A percentile compares a stretch with the other conserved stretches of the same genome.
Conservation (phyloP, 306 rosid species). For the Citrullus colocynthis region DNA sequence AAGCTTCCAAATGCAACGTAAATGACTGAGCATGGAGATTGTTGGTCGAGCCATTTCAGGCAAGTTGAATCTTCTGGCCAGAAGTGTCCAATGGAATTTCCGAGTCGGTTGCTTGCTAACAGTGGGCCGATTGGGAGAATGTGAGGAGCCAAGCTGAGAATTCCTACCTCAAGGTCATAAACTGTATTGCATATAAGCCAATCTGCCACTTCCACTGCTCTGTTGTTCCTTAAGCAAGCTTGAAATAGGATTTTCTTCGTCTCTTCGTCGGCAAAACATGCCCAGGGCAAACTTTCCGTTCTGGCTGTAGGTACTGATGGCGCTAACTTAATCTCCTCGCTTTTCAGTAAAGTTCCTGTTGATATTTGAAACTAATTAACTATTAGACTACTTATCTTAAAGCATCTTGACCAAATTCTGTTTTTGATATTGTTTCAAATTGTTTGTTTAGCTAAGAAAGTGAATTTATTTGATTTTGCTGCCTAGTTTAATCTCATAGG, state of each 20-base stretch:
- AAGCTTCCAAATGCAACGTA: slow-evolving; percentile 69
- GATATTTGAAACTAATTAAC: neutral
- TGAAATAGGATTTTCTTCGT: slow-evolving; percentile 39
- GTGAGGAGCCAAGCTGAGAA: slow-evolving; percentile 32
- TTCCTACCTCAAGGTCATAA: slow-evolving; percentile 36
- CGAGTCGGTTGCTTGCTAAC: slow-evolving; percentile 25
- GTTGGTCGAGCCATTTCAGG: slow-evolving; percentile 53
- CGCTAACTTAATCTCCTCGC: slow-evolving; percentile 32
- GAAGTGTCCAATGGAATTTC: slow-evolving; percentile 28
- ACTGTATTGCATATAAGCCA: slow-evolving; percentile 56
- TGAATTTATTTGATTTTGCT: no score
- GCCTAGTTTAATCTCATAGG: no score
- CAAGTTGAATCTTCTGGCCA: slow-evolving; percentile 39
- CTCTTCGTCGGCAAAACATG: slow-evolving; percentile 24
- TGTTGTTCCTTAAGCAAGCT: slow-evolving; percentile 25
- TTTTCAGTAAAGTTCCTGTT: slow-evolving; percentile 30
- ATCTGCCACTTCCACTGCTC: slow-evolving; percentile 19
- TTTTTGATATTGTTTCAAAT: no score
- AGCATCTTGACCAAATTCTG: no score
- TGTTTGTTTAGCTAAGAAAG: no score
- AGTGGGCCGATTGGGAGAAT: slow-evolving; percentile 55
- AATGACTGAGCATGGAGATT: slow-evolving; percentile 35
- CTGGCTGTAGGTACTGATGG: slow-evolving; percentile 31
- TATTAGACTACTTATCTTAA: no score
- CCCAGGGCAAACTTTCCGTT: slow-evolving; percentile 40